phyloP scores from a whole-genome alignment of 768 basidiomycete genomes.

The Leucocoprinus birnbaumii region DNA sequence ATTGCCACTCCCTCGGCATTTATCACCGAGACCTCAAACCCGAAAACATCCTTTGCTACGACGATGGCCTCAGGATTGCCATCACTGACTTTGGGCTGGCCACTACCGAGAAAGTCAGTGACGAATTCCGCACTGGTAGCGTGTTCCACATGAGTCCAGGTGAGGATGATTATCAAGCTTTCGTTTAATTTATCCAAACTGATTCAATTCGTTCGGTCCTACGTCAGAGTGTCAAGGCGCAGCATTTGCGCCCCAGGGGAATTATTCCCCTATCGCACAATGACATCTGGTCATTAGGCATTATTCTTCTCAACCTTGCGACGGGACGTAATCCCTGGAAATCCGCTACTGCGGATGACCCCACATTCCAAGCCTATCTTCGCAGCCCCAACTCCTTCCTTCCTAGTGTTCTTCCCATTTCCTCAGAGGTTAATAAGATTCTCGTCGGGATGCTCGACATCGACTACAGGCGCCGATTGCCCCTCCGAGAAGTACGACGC shows the following conservation, averaged over 20 bases:
- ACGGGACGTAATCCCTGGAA: constrained; percentile 99
- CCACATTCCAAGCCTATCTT: constrained; percentile 92
- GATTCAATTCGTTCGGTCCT: constrained; percentile 6
- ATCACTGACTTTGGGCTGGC: constrained; percentile 97
- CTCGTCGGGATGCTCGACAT: constrained; percentile 76
- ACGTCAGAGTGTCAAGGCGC: constrained; percentile 87
- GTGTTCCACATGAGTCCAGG: constrained; percentile 98
- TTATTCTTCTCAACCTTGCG: constrained; percentile 94
- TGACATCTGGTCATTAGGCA: constrained; percentile 96
- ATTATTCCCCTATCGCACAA: constrained; percentile 88
- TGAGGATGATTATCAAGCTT: constrained; percentile 26
- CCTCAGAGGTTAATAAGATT: constrained; percentile 69
- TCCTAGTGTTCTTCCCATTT: constrained; percentile 83
- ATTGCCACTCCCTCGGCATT: constrained; percentile 91
- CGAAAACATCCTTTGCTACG: constrained; percentile 90
- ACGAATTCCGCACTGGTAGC: constrained; percentile 93
- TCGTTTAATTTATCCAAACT: neutral
- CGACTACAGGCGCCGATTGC: constrained; percentile 42
- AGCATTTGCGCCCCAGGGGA: constrained; percentile 63
- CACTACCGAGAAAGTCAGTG: constrained; percentile 82
- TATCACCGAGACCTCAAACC: constrained; percentile 99
- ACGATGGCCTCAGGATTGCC: constrained; percentile 76
- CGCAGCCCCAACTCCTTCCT: constrained; percentile 80
- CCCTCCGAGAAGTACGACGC: constrained; percentile 45
- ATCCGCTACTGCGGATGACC: constrained; percentile 83